Evolutionary conservation across 83 land plant genomes (phyloP), one percentile per base, ranked within the genome.

Genomic region (Picea abies): DNA sequence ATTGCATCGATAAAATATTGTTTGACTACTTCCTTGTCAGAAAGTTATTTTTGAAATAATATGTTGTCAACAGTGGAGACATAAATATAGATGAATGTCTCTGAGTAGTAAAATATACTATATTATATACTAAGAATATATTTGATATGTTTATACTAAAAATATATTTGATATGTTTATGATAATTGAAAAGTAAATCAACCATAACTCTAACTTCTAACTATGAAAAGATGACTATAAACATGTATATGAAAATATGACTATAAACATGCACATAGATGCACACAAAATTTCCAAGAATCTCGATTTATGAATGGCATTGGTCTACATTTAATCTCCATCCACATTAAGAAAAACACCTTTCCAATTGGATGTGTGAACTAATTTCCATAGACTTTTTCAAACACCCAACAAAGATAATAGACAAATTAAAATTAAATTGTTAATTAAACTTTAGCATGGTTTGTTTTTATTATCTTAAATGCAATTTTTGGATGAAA

Each of bases 31-130:
- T 71, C 79, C 76, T 91, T 87, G 60, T 92, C 90, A 37, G 98
- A 83, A 91, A 81, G 99, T 93, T 76, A 95, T 66, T 44, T 88
- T 93, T 62, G 87, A 86, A 81, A 97, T 96, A 23, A 92, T 89
- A 29, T 89, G 83, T 97, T 96, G 89, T 39, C 76, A 78, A 69
- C 82, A 76, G 26, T 60, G 65, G 56, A 81, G 56, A 67, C 65
- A 67, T 49, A 49, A n/a, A 16, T 17, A n/a, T 16, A 17, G 56
- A 44, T 73, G 25, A 39, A 73, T n/a, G 15, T 44, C 52, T 9
- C 9, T 67, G 25, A n/a, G 41, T 25, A 67, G 61, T 25, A 26
- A 44, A 39, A 62, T 8, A 41, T 60, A 52, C 56, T 73, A n/a
- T 11, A 44, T n/a, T 47, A 25, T 20, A 11, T 73, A 32, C 35